Percentiles rank a stretch among this genome's conserved stretches.
Conservation (phyloP, 169 alveolate species). For the Plasmodium gallinaceum region DNA sequence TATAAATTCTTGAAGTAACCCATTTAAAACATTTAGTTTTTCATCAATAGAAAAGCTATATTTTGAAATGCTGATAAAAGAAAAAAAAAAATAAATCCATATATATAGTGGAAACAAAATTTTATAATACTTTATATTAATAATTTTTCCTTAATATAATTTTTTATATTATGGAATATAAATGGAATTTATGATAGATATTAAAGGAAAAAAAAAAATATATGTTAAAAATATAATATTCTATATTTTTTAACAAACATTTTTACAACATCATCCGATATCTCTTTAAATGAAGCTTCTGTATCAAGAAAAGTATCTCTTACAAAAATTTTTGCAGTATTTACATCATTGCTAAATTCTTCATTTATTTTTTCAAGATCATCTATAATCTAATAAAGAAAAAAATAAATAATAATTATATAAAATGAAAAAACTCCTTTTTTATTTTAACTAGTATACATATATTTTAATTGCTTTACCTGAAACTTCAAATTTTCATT, state of each 20-base stretch:
- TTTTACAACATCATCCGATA: conserved; percentile 49
- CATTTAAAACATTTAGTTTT: conserved; percentile 41
- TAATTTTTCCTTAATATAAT: background rate
- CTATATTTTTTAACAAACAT: conserved; percentile 11
- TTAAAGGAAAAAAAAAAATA: background rate
- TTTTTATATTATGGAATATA: background rate
- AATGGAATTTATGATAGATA: background rate
- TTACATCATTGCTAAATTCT: conserved; percentile 61
- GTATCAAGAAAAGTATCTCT: conserved; percentile 41
- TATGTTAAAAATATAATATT: too few species aligned
- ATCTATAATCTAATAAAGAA: conserved; percentile 24
- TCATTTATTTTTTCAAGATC: conserved; percentile 27
- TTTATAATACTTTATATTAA: background rate
- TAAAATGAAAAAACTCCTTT: background rate
- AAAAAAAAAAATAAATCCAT: conserved; percentile 8
- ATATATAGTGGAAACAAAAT: background rate
- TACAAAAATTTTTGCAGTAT: conserved; percentile 15
- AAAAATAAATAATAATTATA: conserved; percentile 4
- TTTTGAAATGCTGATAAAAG: conserved; percentile 25
- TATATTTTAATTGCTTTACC: conserved; percentile 8
- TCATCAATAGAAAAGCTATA: conserved; percentile 48
- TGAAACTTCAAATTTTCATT: conserved; percentile 16
- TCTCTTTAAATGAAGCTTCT: conserved; percentile 49
- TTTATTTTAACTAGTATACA: background rate
- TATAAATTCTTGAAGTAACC: conserved; percentile 20